A percentile compares a stretch with the other conserved stretches of the same genome.
phyloP scores from a whole-genome alignment of 2,329 filamentous ascomycete species.

The Scytalidium lignicola region DNA sequence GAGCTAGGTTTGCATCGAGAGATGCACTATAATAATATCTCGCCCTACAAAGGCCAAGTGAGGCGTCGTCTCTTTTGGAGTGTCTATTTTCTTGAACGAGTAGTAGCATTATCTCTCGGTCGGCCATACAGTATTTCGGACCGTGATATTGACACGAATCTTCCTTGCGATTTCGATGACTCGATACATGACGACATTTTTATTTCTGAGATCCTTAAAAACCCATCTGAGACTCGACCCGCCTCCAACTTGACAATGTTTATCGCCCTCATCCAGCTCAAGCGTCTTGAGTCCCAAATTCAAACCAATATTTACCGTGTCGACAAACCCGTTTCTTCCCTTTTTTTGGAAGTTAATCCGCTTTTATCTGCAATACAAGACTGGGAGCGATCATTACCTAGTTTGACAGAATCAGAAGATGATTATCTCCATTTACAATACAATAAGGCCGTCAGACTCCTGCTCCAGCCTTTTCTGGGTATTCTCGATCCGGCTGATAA shows the following conservation, averaged over 20 bases:
- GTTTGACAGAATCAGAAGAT: constrained; percentile 21
- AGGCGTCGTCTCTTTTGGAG: constrained; percentile 44
- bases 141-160: constrained; percentile 41
- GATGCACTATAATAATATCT: constrained; percentile 33
- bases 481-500: constrained; percentile 37
- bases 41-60: constrained; percentile 35
- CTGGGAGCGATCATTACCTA: constrained; percentile 33
- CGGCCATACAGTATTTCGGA: constrained; percentile 44
- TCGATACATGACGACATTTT: constrained; percentile 24
- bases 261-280: constrained; percentile 37
- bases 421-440: constrained; percentile 43
- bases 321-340: constrained; percentile 35
- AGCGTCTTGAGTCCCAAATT: constrained; percentile 41
- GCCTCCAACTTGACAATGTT: constrained; percentile 31
- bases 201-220: constrained; percentile 16
- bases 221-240: constrained; percentile 16
- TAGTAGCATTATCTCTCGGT: constrained; percentile 42
- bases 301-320: constrained; percentile 45
- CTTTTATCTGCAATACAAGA: constrained; percentile 37
- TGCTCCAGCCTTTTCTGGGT: constrained; percentile 43
- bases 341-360: constrained; percentile 38
- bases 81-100: constrained; percentile 41
- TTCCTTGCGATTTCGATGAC: constrained; percentile 38
- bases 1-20: constrained; percentile 43
- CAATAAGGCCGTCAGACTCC: constrained; percentile 38